Percentiles rank a stretch among this genome's conserved stretches.
Evolutionary conservation across 257 asterid species (phyloP).

Genomic region (Solanum medicagineum): DNA sequence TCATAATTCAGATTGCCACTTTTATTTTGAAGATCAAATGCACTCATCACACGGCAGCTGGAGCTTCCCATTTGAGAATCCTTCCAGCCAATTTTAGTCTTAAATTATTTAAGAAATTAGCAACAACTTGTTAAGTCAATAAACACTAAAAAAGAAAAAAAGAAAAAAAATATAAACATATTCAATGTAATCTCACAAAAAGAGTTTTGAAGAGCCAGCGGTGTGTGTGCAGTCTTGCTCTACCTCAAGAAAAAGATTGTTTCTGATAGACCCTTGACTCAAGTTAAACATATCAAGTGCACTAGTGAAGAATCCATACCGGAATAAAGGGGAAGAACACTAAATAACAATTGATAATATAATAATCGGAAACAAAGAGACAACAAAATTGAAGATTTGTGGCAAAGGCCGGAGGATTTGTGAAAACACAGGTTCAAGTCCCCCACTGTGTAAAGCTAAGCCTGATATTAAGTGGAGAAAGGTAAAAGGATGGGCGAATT

Average conservation of each 20-base stretch:
- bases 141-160: neutral
- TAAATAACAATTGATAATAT: neutral
- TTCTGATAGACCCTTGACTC: neutral
- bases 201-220: neutral
- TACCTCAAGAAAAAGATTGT: neutral
- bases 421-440: too few species aligned
- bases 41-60: neutral
- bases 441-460: too few species aligned
- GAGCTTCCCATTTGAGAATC: neutral
- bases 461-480: too few species aligned
- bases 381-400: neutral
- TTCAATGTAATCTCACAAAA: neutral
- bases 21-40: neutral
- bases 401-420: too few species aligned
- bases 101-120: neutral
- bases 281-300: neutral
- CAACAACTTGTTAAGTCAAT: neutral
- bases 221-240: fast-evolving
- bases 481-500: too few species aligned
- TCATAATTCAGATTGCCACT: neutral
- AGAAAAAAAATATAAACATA: neutral
- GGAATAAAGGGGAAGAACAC: neutral
- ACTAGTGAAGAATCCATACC: neutral
- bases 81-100: neutral
- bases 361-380: neutral